phyloP scores from a whole-genome alignment of 306 rosid species.

The Gleditsia sinensis region DNA sequence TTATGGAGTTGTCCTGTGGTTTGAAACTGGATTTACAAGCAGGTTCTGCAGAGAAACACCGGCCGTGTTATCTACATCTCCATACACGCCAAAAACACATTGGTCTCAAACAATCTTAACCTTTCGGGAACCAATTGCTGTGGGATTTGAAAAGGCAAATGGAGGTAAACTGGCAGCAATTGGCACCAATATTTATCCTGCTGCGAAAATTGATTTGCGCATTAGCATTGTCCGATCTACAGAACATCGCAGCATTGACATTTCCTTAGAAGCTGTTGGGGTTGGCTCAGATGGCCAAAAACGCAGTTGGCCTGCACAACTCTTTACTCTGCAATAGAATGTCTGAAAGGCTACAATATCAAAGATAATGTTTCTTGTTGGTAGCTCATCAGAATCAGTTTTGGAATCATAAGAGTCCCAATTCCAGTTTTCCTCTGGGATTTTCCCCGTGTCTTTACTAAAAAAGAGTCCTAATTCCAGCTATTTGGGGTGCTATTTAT shows the following conservation, averaged over 20 bases:
- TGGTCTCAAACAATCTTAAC: conserved; percentile 93
- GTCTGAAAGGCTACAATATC: neutral
- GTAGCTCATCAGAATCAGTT: conserved; percentile 14
- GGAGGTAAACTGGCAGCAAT: conserved; percentile 44
- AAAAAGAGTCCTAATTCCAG: conserved; percentile 8
- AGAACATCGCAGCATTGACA: conserved; percentile 89
- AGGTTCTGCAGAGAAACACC: conserved; percentile 81
- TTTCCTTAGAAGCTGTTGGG: conserved; percentile 76
- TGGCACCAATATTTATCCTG: conserved; percentile 66
- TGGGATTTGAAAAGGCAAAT: conserved; percentile 43
- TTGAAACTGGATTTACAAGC: conserved; percentile 87
- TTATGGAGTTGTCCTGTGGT: conserved; percentile 86
- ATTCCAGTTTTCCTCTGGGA: too few relatives aligned
- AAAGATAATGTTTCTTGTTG: conserved; percentile 23
- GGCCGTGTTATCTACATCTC: conserved; percentile 80
- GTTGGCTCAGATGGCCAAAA: conserved; percentile 57
- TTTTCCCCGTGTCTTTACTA: too few relatives aligned
- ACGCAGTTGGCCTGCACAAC: conserved; percentile 70
- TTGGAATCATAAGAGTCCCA: conserved; percentile 18
- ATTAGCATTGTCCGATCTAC: conserved; percentile 82
- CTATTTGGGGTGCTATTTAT: conserved; percentile 6
- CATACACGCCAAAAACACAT: conserved; percentile 69
- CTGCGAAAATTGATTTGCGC: conserved; percentile 63
- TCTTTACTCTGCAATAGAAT: conserved; percentile 56
- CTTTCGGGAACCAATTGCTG: conserved; percentile 72